Conservation (phyloP, 1,284 basidiomycete genomes). For the Ustilago cynodontis region DNA sequence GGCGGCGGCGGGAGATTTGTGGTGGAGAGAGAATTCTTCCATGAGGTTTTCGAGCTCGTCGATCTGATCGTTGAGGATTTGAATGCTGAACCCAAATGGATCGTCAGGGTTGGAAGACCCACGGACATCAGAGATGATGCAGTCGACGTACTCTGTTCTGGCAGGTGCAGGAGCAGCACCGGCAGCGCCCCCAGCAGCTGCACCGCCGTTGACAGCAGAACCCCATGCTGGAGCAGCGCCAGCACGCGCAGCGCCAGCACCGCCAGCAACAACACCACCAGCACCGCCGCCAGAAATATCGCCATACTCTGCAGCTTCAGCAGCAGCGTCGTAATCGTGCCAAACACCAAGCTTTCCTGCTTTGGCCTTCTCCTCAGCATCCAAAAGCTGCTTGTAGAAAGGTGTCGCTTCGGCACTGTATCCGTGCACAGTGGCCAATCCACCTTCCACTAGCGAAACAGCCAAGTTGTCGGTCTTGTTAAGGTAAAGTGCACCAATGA, state of each 20-base stretch:
- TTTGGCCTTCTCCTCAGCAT: conserved; percentile 77
- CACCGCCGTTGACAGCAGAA: conserved; percentile 14
- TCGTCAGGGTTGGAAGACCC: conserved; percentile 74
- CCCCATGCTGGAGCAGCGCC: conserved; percentile 31
- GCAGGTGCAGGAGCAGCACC: conserved; percentile 43
- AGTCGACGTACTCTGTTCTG: conserved; percentile 85
- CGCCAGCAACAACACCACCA: conserved; percentile 10
- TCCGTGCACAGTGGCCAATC: conserved; percentile 82
- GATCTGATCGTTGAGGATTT: conserved; percentile 74
- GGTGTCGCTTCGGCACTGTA: conserved; percentile 86
- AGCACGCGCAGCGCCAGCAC: conserved; percentile 6
- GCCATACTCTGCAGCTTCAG: conserved; percentile 35
- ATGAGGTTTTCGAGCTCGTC: conserved; percentile 87
- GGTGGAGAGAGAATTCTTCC: conserved; percentile 81
- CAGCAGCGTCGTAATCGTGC: conserved; percentile 73
- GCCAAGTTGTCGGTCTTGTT: conserved; percentile 82
- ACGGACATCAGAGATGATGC: conserved; percentile 90
- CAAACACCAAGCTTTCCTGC: conserved; percentile 82
- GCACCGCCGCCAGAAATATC: conserved; percentile 6
- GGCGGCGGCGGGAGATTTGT: conserved; percentile 31
- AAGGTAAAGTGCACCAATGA: conserved; percentile 87
- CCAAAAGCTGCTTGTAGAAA: conserved; percentile 82
- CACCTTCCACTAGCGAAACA: conserved; percentile 84
- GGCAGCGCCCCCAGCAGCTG: conserved; percentile 11
- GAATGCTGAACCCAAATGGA: conserved; percentile 88